Percentiles rank a stretch among this genome's conserved stretches.
phyloP scores from a whole-genome alignment of 1,139 yeast species.

The Pichia sp. region DNA sequence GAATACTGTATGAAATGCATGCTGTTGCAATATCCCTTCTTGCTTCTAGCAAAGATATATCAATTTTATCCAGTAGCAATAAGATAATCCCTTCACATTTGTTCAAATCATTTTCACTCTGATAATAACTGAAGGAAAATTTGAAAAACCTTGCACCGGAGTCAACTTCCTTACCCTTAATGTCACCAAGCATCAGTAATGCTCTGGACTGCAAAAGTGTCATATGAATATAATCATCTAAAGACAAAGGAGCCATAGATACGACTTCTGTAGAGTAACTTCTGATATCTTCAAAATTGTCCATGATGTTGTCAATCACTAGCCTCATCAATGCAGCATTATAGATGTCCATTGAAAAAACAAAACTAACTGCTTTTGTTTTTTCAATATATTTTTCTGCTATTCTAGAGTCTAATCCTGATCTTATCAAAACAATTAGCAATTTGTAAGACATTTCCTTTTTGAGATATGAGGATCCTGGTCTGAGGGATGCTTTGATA shows the following conservation, averaged over 20 bases:
- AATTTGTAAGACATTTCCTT: conserved; percentile 48
- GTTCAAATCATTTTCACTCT: conserved; percentile 21
- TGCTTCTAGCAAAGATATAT: conserved; percentile 32
- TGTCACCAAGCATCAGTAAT: conserved; percentile 43
- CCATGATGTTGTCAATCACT: conserved; percentile 57
- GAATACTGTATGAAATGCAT: conserved; percentile 48
- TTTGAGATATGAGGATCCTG: conserved; percentile 69
- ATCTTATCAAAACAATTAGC: conserved; percentile 44
- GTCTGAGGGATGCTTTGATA: conserved; percentile 38
- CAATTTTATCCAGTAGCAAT: conserved; percentile 33
- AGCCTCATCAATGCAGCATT: conserved; percentile 39
- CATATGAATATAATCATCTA: conserved; percentile 31
- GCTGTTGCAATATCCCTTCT: conserved; percentile 37
- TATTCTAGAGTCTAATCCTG: conserved; percentile 52
- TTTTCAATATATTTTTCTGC: conserved; percentile 38
- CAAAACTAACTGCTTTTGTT: conserved; percentile 37
- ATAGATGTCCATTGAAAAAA: conserved; percentile 45
- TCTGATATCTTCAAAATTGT: conserved; percentile 76
- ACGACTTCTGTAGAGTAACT: conserved; percentile 47
- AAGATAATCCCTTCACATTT: conserved; percentile 33
- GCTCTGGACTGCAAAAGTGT: conserved; percentile 37
- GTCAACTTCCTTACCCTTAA: conserved; percentile 72
- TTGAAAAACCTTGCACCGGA: conserved; percentile 71
- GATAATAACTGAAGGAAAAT: conserved; percentile 38
- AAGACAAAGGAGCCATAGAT: conserved; percentile 42